phyloP scores from a whole-genome alignment of 305 asterid genomes.

The Fraxinus greggii region DNA sequence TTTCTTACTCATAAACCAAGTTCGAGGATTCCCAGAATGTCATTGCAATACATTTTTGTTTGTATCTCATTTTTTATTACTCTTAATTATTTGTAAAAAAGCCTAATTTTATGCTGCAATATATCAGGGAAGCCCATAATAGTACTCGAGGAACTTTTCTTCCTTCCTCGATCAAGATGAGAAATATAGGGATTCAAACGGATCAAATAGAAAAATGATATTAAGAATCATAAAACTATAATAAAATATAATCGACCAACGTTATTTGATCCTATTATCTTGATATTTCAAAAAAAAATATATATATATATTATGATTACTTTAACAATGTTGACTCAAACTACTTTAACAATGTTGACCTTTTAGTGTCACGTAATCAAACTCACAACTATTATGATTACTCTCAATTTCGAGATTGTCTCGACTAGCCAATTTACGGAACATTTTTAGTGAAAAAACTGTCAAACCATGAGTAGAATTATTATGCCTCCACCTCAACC shows the following conservation, averaged over 20 bases:
- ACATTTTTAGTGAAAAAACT: not conserved
- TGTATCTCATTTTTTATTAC: no score
- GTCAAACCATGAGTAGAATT: not conserved
- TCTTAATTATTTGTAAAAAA: no score
- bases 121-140: no score
- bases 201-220: not conserved
- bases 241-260: not conserved
- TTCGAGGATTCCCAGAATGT: no score
- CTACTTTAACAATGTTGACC: not conserved
- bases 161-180: not conserved
- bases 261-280: not conserved
- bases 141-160: no score
- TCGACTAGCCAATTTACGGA: not conserved
- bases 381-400: not conserved
- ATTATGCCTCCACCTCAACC: not conserved
- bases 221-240: not conserved
- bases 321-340: no score
- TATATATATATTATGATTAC: no score
- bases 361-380: not conserved
- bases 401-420: not conserved
- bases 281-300: not conserved
- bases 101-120: not conserved
- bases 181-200: not conserved
- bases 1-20: no score
- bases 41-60: no score